phyloP scores from a whole-genome alignment of 2,329 filamentous ascomycete species.

The Botryosphaeria dothidea region DNA sequence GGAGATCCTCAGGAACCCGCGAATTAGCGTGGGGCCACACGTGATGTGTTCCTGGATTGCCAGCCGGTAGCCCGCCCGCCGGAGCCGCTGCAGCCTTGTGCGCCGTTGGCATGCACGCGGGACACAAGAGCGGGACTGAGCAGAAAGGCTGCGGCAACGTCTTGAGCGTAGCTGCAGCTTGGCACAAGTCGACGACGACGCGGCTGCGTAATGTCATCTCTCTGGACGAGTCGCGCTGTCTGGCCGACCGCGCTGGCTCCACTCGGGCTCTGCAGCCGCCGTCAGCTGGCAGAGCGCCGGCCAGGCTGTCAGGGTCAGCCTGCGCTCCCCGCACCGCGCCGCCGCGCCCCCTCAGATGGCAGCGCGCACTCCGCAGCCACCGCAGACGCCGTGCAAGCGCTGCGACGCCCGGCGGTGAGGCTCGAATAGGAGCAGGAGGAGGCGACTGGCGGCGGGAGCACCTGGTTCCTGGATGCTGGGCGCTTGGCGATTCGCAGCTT shows the following conservation, averaged over 20 bases:
- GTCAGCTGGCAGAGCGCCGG: slow-evolving; percentile 5
- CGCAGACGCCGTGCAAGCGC: neutral
- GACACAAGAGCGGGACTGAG: neutral
- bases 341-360: neutral
- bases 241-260: neutral
- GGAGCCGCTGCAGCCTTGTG: slow-evolving; percentile 6
- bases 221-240: neutral
- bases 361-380: neutral
- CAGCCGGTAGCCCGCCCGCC: slow-evolving; percentile 5
- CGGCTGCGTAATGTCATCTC: slow-evolving; percentile 7
- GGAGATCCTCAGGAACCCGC: slow-evolving; percentile 17
- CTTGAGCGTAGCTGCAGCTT: too few species aligned
- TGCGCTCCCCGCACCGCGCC: neutral
- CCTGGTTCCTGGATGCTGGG: slow-evolving; percentile 10
- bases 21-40: neutral
- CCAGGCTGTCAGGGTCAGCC: neutral
- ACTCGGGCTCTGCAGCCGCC: slow-evolving; percentile 1
- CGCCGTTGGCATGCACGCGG: slow-evolving; percentile 1
- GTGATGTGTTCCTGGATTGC: slow-evolving; percentile 1
- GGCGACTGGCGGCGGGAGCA: neutral
- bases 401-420: neutral
- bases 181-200: neutral
- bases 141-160: neutral
- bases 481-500: slow-evolving; percentile 18
- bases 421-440: slow-evolving; percentile 15